Evolutionary conservation across 257 asterid genomes (phyloP).

Genomic region (Penstemon davidsonii): DNA sequence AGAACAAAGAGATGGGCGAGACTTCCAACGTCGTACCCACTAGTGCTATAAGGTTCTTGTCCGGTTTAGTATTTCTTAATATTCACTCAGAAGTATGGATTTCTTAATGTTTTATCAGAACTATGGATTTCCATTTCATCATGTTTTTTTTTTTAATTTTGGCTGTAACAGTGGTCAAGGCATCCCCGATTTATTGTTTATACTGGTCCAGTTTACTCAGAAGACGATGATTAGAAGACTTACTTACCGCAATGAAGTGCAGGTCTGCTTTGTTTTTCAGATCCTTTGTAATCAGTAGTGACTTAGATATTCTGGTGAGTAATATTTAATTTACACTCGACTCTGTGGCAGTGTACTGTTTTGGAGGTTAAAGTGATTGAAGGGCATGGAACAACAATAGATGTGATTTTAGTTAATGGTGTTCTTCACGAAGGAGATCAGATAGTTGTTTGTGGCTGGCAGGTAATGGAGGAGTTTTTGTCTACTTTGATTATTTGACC

Average conservation of each 20-base stretch:
- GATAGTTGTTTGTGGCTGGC: conserved; percentile 94
- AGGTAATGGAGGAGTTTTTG: conserved; percentile 44
- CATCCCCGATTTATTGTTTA: conserved; percentile 74
- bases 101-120: neutral
- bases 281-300: conserved; percentile 11
- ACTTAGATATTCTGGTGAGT: conserved; percentile 25
- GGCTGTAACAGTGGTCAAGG: conserved; percentile 83
- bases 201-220: conserved; percentile 88
- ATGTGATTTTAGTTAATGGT: conserved; percentile 88
- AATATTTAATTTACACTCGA: conserved; percentile 5
- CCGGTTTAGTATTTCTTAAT: conserved; percentile 17
- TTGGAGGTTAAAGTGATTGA: conserved; percentile 97
- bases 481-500: conserved; percentile 18
- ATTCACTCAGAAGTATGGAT: neutral
- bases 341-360: conserved; percentile 83
- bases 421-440: conserved; percentile 98
- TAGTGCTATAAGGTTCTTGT: conserved; percentile 83
- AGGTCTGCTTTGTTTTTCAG: conserved; percentile 52
- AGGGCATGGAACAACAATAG: conserved; percentile 98
- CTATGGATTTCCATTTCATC: conserved; percentile 16
- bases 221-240: conserved; percentile 81
- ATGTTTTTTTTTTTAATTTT: conserved; percentile 18
- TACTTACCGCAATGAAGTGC: conserved; percentile 77
- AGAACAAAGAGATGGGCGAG: conserved; percentile 89
- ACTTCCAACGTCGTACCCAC: conserved; percentile 88